A percentile compares a stretch with the other conserved stretches of the same genome.
Evolutionary conservation across 768 basidiomycete genomes (phyloP).

Genomic region (Leucocoprinus leucothites): DNA sequence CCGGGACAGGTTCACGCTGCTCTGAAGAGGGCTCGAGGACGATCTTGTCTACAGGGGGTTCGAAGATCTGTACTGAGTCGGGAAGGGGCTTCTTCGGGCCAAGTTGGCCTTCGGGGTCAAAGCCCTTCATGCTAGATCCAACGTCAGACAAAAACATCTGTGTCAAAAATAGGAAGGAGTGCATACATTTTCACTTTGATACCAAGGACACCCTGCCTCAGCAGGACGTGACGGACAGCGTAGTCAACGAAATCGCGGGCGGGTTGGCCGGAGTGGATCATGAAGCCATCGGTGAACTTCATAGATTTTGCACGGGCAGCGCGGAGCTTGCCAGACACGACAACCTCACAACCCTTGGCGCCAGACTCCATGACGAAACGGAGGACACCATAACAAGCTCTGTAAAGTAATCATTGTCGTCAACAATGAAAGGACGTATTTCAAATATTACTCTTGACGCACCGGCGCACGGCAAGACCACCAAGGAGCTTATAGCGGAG

Average conservation of each 20-base stretch:
- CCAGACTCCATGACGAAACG: conserved; percentile 99
- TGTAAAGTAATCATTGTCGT: conserved; percentile 3
- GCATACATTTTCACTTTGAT: conserved; percentile 99
- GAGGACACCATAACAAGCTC: conserved; percentile 94
- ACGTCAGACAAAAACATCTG: conserved; percentile 2
- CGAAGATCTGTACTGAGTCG: conserved; percentile 87
- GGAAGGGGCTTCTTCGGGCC: conserved; percentile 95
- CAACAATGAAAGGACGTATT: neutral
- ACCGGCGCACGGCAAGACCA: conserved; percentile 98
- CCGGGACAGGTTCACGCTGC: conserved; percentile 67
- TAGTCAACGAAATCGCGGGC: conserved; percentile 95
- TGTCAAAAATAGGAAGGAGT: neutral
- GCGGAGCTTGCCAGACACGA: conserved; percentile 99
- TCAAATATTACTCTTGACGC: conserved; percentile 26
- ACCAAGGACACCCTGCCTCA: conserved; percentile 98
- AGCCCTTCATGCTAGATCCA: conserved; percentile 84
- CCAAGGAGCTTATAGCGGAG: conserved; percentile 99
- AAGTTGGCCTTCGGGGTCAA: conserved; percentile 84
- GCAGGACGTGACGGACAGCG: conserved; percentile 96
- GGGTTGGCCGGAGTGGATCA: conserved; percentile 99
- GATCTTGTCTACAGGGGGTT: conserved; percentile 89
- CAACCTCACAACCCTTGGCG: conserved; percentile 99
- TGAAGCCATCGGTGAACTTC: conserved; percentile 99
- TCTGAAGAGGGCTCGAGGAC: conserved; percentile 88
- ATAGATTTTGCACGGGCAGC: conserved; percentile 99